Evolutionary conservation across 1,139 yeast species (phyloP), one percentile per base, ranked within the genome.

Genomic region (Suhomyces bolitotheri): DNA sequence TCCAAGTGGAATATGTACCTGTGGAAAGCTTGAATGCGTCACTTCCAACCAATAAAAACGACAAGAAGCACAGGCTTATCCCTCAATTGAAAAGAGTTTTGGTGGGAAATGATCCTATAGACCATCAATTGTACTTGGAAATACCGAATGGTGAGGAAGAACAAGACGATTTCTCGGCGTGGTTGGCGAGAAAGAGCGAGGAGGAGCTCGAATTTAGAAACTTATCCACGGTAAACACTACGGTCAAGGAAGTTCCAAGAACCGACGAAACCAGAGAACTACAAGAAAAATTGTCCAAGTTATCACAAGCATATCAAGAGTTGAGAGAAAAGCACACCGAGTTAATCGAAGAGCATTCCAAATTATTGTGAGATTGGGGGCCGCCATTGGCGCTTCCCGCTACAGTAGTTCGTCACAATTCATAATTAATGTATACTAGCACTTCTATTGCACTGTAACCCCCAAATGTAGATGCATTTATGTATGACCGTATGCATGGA

Each of bases 11-110:
- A 13, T 30, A 46, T 7, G 26, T 34, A 10, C 45, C 48, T 16
- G 38, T 37, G 5, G 47, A 39, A 25, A 39, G 33, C 27, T 28
- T 47, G 41, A 36, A 39, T 22, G 34, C 36, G 12, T 38, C 45
- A 13, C 34, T 32, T 9, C 22, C 34, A 4, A 30, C 33, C 12
- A 38, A 43, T 14, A 53, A 46, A n/a, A 51, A 45, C 25, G 75
- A 67, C 36, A 72, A 69, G 56, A 69, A 60, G 46, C 71, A 62
- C 44, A 54, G 66, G 31, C 62, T 58, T 47, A 61, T 62, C 31
- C 88, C 89, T 0, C 71, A 66, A 9, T 68, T 83, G 41, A 83
- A 82, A 56, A 71, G 90, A 54, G 76, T 74, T 1, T 53, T 82
- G 33, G 70, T 62, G 7, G 70, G 67, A 20, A 49, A 58, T 2